These are phyloP conservation scores for Starmerella vitae DNA, from an alignment of 805 yeast species.

Conservation along the genomic window DNA sequence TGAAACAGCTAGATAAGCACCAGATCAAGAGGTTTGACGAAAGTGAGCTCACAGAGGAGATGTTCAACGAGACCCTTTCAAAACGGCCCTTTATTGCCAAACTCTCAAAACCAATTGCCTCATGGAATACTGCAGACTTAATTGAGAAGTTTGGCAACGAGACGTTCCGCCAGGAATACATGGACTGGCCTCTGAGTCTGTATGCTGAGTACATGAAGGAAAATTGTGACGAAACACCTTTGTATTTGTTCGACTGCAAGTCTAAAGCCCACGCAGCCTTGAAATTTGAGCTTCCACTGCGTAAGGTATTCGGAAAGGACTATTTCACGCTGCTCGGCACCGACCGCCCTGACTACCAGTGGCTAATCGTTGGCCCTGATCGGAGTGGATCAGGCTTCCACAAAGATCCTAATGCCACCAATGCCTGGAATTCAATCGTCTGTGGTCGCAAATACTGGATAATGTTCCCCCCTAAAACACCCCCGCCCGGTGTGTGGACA, in stretches of 20 bases:
- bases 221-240: constrained; percentile 70
- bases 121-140: constrained; percentile 44
- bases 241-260: constrained; percentile 73
- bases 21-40: constrained; percentile 18
- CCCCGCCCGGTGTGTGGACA: constrained; percentile 78
- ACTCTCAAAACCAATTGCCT: constrained; percentile 39
- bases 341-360: constrained; percentile 71
- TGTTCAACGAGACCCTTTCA: constrained; percentile 37
- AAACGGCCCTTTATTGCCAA: constrained; percentile 53
- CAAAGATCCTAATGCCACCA: constrained; percentile 81
- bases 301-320: constrained; percentile 40
- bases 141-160: constrained; percentile 43
- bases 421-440: constrained; percentile 78
- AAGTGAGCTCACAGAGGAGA: constrained; percentile 34
- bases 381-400: constrained; percentile 83
- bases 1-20: constrained; percentile 36
- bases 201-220: constrained; percentile 47
- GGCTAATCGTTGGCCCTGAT: constrained; percentile 77
- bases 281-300: constrained; percentile 41
- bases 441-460: constrained; percentile 74
- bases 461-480: constrained; percentile 64
- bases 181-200: constrained; percentile 55
- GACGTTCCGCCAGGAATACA: constrained; percentile 70
- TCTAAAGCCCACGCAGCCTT: constrained; percentile 51
- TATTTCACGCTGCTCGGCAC: constrained; percentile 42